A percentile compares a stretch with the other conserved stretches of the same genome.
Conservation (phyloP, 2,329 filamentous ascomycete genomes). For the Ilyonectria sp. region DNA sequence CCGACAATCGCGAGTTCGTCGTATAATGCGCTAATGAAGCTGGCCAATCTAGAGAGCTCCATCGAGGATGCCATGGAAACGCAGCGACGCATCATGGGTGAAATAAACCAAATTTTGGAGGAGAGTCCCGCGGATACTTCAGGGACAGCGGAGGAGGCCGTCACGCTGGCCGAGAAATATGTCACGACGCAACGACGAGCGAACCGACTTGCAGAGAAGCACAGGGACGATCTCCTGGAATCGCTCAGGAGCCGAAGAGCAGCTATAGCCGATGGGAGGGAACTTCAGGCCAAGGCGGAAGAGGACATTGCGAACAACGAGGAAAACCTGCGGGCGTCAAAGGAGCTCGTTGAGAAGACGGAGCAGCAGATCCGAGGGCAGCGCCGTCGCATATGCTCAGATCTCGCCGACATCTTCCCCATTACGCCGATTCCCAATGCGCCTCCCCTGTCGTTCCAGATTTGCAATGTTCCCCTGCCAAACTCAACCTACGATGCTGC, state of each 20-base stretch:
- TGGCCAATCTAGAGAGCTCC: slow-evolving; percentile 90
- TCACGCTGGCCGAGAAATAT: slow-evolving; percentile 64
- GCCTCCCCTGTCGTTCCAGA: slow-evolving; percentile 83
- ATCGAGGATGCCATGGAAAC: slow-evolving; percentile 91
- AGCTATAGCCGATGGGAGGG: slow-evolving; percentile 77
- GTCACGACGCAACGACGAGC: slow-evolving; percentile 77
- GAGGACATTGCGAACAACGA: slow-evolving; percentile 74
- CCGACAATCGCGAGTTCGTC: slow-evolving; percentile 77
- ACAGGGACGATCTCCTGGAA: slow-evolving; percentile 76
- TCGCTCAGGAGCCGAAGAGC: slow-evolving; percentile 77
- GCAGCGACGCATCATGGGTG: slow-evolving; percentile 79
- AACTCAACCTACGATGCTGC: slow-evolving; percentile 81
- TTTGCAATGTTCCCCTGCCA: slow-evolving; percentile 83
- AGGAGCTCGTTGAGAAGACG: slow-evolving; percentile 68
- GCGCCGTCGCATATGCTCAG: slow-evolving; percentile 88
- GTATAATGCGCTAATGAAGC: slow-evolving; percentile 89
- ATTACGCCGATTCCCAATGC: slow-evolving; percentile 75
- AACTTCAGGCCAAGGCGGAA: slow-evolving; percentile 70
- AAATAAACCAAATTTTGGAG: slow-evolving; percentile 77
- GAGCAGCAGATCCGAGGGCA: slow-evolving; percentile 84
- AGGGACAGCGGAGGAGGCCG: slow-evolving; percentile 65
- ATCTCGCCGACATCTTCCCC: slow-evolving; percentile 83
- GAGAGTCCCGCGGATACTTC: slow-evolving; percentile 59
- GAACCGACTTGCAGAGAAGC: slow-evolving; percentile 73
- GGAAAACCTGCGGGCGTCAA: slow-evolving; percentile 71